phyloP scores from a whole-genome alignment of 352 stramenopile genomes.

The Phytophthora syringae region DNA sequence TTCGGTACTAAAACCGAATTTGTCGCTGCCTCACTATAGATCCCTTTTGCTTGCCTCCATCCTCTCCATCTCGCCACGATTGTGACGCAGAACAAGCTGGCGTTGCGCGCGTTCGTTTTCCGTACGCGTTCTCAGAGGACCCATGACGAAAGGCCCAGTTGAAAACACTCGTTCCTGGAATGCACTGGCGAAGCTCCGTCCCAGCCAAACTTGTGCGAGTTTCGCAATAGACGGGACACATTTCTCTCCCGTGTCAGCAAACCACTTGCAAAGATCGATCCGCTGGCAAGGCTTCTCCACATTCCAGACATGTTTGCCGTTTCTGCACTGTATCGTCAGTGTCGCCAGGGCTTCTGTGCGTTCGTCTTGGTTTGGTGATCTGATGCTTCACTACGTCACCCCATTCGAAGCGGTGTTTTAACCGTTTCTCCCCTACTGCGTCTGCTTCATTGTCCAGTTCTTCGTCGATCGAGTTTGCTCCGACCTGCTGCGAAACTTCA shows the following conservation, averaged over 20 bases:
- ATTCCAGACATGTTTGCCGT: not conserved
- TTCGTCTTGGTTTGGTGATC: not conserved
- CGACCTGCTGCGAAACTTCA: not conserved
- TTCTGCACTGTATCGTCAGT: conserved; percentile 3
- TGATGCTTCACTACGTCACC: not conserved
- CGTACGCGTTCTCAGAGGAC: not conserved
- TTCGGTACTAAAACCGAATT: too few species aligned
- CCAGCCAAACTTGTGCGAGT: not conserved
- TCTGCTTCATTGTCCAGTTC: not conserved
- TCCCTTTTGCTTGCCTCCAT: too few species aligned
- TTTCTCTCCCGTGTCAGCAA: too few species aligned
- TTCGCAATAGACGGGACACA: too few species aligned
- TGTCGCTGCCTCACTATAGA: too few species aligned
- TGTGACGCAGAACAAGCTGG: too few species aligned
- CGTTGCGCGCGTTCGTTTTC: not conserved
- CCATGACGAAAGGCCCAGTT: not conserved
- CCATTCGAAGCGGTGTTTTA: not conserved
- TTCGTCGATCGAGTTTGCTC: not conserved
- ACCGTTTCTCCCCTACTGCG: not conserved
- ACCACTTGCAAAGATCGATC: too few species aligned
- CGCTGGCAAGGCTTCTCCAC: not conserved
- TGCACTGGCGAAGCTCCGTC: not conserved
- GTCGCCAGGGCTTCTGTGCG: not conserved
- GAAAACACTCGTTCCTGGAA: not conserved
- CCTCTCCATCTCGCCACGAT: too few species aligned